Evolutionary conservation across 2,329 filamentous ascomycete species (phyloP), one percentile per base, ranked within the genome.

Genomic region (Helminthosporium solani): DNA sequence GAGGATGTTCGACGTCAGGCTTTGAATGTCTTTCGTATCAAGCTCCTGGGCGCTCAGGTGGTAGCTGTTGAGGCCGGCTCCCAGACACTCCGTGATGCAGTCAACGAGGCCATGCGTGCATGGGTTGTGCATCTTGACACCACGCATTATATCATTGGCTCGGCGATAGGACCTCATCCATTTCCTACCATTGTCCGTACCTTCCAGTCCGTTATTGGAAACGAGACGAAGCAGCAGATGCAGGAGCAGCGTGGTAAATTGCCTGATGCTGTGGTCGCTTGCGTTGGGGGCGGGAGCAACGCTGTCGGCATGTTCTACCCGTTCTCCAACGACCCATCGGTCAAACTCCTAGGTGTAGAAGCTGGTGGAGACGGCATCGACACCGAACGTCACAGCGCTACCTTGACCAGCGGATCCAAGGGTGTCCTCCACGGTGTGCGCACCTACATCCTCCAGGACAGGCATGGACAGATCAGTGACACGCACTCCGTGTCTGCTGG

Each of bases 241-340:
- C 77, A 83, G 52, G 84, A 86, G 67, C 84, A 88, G 70, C 84
- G 86, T 38, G 89, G 90, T 56, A 92, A 94, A 74, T 83, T 99
- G 2, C 94, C 94, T 3, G 94, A 99, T 60, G 94, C 91, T 1
- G 91, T 99, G 18, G 90, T 99, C 14, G 94, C 94, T 8, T 99
- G 94, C 64, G 94, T 99, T 11, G 94, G 94, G 45, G 94, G 94
- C 57, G 94, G 94, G 48, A 91, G 86, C 69, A 99, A 99, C 68
- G 94, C 94, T 2, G 86, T 87, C 3, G 94, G 94, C 74, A 99
- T 97, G 91, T 99, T 99, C 77, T 95, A 92, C 73, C 94, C 94
- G 42, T 99, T 99, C 75, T 80, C 87, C 53, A 84, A 90, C 33
- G 92, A 99, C 62, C 80, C 80, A 0, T 85, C 79, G 50, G 94